Base-by-base conservation (phyloP, 108 stramenopile species). In the Conticribra weissflogii region DNA sequence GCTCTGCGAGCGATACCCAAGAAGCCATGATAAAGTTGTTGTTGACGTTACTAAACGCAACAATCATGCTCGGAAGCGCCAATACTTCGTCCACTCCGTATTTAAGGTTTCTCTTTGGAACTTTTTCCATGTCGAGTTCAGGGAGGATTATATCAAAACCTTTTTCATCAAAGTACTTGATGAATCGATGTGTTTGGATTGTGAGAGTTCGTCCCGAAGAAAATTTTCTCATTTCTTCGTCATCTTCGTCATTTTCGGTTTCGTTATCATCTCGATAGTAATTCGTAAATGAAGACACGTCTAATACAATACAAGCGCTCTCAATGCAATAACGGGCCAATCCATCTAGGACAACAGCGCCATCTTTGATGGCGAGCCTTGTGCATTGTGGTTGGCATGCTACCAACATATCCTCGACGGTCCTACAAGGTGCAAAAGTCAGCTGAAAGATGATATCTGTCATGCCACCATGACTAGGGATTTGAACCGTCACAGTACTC, bases 131-230 rank as follows among this genome's bases (percentile, higher is more conserved):
- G 56, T 69, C 57, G 19, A 69, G 48, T 22, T 69, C 36, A 34
- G 68, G 68, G 24, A 69, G 16, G 21, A 69, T 69, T 0, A 69
- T 69, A 51, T 69, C 68, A 51, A 69, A 69, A 3, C 68, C 68
- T 41, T 69, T 69, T 5, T 69, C 57, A 4, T 22, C n/a, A 36
- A 47, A 24, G 34, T 69, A 69, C 57, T 59, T 59, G 19, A 69
- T 69, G 24, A 32, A 69, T 19, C 68, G 54, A 18, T 36, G 18
- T 23, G 59, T 23, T 31, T 69, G 68, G 12, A n/a, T 32, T 2
- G 68, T 24, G 18, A 69, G 24, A 1, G 33, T 41, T 19, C 56
- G 33, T 17, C 68, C 68, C 21, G 57, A 59, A 8, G 56, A 32
- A 22, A 59, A n/a, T 19, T 57, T 29, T 45, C 21, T 59, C 3